Evolutionary conservation across 345 rosid genomes (phyloP).

Genomic region (Hibiscus syriacus): DNA sequence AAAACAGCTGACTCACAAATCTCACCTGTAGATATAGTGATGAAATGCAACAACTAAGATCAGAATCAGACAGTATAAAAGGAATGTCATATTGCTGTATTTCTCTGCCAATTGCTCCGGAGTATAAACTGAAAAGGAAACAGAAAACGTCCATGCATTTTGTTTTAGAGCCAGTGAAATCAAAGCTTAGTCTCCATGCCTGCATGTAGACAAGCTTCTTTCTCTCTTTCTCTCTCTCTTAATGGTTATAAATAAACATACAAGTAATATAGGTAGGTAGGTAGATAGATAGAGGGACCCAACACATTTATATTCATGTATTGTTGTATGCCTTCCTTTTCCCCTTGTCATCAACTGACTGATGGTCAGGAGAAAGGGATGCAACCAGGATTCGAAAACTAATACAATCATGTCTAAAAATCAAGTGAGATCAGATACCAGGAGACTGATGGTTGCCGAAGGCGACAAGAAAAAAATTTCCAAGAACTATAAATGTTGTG

Average conservation of each 20-base stretch:
- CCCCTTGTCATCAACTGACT: neutral
- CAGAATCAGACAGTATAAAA: constrained; percentile 74
- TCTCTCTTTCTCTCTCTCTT: neutral
- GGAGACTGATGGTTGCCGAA: constrained; percentile 99
- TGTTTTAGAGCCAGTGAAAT: constrained; percentile 1
- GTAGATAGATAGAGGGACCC: neutral
- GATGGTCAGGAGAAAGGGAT: constrained; percentile 5
- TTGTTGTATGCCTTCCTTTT: neutral
- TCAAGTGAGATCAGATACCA: constrained; percentile 38
- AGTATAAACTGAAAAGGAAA: constrained; percentile 64
- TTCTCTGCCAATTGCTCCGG: constrained; percentile 95
- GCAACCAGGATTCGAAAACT: neutral
- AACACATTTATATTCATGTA: neutral
- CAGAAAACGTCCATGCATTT: neutral
- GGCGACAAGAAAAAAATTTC: constrained; percentile 89
- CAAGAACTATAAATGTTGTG: constrained; percentile 89
- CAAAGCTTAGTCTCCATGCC: neutral
- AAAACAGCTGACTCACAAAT: constrained; percentile 3
- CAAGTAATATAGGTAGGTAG: neutral
- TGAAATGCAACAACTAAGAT: constrained; percentile 53
- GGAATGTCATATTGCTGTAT: constrained; percentile 81
- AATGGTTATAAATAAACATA: neutral
- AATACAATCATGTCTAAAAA: neutral
- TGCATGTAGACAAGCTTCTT: neutral
- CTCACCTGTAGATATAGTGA: constrained; percentile 76